Base-by-base conservation (phyloP, 441 rosid genomes). In the Bruguiera hainesii region DNA sequence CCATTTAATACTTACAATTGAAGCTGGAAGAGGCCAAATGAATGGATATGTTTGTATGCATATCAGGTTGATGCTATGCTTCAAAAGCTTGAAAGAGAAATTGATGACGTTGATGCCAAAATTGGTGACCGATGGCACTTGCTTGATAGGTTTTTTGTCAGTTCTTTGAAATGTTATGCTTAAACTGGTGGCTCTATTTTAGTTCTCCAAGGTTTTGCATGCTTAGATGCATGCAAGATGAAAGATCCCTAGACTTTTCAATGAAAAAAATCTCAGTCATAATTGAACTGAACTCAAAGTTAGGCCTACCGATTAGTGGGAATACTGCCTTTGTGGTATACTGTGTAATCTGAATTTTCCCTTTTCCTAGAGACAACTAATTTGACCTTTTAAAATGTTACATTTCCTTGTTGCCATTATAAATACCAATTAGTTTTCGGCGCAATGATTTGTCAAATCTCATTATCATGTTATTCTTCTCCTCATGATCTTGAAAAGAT, bases 61-160 rank as follows among this genome's bases (percentile, higher is more conserved):
- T 81, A 68, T 77, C 74, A 90, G 93, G 97, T 93, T 16, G 98
- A 90, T 71, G 80, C 85, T 10, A 90, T 93, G 98, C 97, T 93
- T 67, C 97, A 93, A 60, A 90, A 88, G 70, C 91, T 93, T 26
- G 97, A 93, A 75, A 93, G 87, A 66, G 98, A 93, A 85, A 91
- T 91, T 64, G 96, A 91, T 74, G 93, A 88, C 60, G 95, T 91
- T 28, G 96, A 87, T 72, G 89, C 88, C 68, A 88, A 88, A 86
- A 90, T 93, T 72, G 97, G 97, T 42, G 89, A 86, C 75, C 86
- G 89, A 33, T 93, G 98, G 98, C 75, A 90, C 65, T 78, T 90
- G 64, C 87, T 93, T 46, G 97, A 93, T 78, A 88, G 91, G 98
- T 89, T 76, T 75, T 85, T 80, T 39, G 15, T 65, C 70, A 56